Evolutionary conservation across 139 green algal genomes (phyloP), one percentile per base, ranked within the genome.

Genomic region (Edaphochlamys debaryana): DNA sequence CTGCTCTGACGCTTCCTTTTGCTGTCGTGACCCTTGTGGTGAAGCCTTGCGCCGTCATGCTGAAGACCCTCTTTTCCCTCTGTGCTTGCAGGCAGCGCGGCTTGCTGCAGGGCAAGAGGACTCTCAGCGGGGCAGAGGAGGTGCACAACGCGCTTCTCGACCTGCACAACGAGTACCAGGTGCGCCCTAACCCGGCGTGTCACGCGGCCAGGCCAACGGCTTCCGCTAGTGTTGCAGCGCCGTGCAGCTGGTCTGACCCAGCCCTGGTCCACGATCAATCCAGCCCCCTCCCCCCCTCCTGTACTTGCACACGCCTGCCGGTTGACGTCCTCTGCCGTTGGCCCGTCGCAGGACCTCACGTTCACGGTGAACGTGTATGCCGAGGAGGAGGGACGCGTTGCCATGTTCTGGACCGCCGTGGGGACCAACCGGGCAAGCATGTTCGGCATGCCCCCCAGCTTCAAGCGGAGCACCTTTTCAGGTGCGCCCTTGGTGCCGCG

Each of bases 381-480:
- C 3, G 77, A 83, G 37, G 77, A 83, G 77, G 77, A 75, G 45
- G 64, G 64, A 4, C 64, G 77, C 45, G 77, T 83, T 2, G 63
- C 60, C 23, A 5, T 83, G 34, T 83, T 75, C 32, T 83, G 77
- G 77, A 83, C 77, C 0, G 64, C 77, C 22, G 23, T 23, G 15
- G 77, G 77, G 8, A 74, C 48, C 29, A 83, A 83, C 40, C 77
- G 77, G 45, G 34, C 75, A 20, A 34, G 63, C 34, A 38, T 83
- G 77, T 74, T 75, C 32, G 77, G 77, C 63, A 67, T 83, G 77
- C 34, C 63, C 34, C 8, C 77, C 42, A 66, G 37, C 5, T 83
- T 83, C 77, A 83, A 83, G 64, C 42, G 64, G 34, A 83, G 77
- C 64, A 67, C 64, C 13, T 83, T 83, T 17, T 83, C 77, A 15